Base-by-base conservation (phyloP, 306 rosid genomes). In the Fragaria iinumae region DNA sequence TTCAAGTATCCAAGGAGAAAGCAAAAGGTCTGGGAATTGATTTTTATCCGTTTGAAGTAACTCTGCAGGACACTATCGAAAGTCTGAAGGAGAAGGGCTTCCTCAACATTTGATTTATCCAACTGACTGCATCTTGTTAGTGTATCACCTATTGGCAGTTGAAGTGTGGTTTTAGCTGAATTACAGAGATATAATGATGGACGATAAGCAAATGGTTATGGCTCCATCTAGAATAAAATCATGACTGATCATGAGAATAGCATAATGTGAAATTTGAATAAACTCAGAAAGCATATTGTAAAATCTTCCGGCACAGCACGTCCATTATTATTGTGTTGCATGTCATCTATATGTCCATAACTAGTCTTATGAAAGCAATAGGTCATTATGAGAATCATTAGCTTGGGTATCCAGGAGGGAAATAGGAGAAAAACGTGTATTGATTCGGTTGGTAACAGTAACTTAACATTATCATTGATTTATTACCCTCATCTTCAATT, bases 71-170 rank as follows among this genome's bases (percentile, higher is more conserved):
- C 18, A 79, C 83, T 11, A 27, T 74, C 17, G 76, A 74, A 66
- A 80, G 79, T 76, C 34, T 80, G 12, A 68, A 44, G 79, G 75
- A 80, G 65, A 80, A 80, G 25, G 79, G 70, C 43, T 74, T 55
- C 3, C 62, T 73, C 43, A 62, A 45, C 14, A 4, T 52, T 18
- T 64, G 65, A 73, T 13, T 56, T 8, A 74, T 56, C 10, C 55
- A 57, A 55, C 1, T 39, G 9, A 65, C 47, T 8, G 4, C 70
- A 36, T 2, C 25, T 36, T 38, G 64, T 21, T 16, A 17, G 23
- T 65, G 10, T 9, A 17, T 34, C 14, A 59, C 18, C 1, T 23
- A 65, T 6, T 38, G 69, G 36, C 69, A 6, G 32, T 14, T 62
- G 44, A 32, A 63, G 11, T 29, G 18, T 1, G 11, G 38, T 32